Percentiles rank a stretch among this genome's conserved stretches.
Conservation (phyloP, 129 eudicot species). For the Lactuca saligna region DNA sequence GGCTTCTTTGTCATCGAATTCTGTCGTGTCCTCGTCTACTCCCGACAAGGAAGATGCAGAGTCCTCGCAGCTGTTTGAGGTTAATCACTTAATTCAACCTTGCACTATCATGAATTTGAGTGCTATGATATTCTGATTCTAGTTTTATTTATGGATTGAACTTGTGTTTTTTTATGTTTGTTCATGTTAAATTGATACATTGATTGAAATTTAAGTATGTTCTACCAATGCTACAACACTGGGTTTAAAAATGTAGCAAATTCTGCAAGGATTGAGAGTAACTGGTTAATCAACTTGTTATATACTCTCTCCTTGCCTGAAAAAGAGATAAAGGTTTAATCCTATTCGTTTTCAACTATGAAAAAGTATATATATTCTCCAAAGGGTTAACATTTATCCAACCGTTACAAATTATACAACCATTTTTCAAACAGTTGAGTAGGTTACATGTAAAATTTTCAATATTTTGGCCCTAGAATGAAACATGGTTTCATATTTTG, state of each 20-base stretch:
- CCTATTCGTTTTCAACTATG: too few relatives aligned
- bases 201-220: not conserved
- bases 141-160: not conserved
- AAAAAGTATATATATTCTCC: too few relatives aligned
- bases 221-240: not conserved
- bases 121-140: constrained; percentile 2
- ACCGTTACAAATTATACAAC: too few relatives aligned
- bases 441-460: too few relatives aligned
- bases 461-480: too few relatives aligned
- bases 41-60: constrained; percentile 37
- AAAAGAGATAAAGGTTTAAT: too few relatives aligned
- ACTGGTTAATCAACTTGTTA: not conserved
- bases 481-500: too few relatives aligned
- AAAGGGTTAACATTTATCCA: too few relatives aligned
- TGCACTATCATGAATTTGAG: not conserved
- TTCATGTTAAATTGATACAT: not conserved
- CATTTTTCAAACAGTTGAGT: too few relatives aligned
- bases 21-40: constrained; percentile 17
- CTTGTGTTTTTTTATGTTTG: not conserved
- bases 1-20: constrained; percentile 31
- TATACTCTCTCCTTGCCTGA: too few relatives aligned
- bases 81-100: constrained; percentile 3
- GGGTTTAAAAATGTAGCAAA: not conserved
- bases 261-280: constrained; percentile 11
- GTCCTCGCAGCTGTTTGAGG: constrained; percentile 49